phyloP scores from a whole-genome alignment of 495 filamentous ascomycete species.

The Xylaria cubensis region DNA sequence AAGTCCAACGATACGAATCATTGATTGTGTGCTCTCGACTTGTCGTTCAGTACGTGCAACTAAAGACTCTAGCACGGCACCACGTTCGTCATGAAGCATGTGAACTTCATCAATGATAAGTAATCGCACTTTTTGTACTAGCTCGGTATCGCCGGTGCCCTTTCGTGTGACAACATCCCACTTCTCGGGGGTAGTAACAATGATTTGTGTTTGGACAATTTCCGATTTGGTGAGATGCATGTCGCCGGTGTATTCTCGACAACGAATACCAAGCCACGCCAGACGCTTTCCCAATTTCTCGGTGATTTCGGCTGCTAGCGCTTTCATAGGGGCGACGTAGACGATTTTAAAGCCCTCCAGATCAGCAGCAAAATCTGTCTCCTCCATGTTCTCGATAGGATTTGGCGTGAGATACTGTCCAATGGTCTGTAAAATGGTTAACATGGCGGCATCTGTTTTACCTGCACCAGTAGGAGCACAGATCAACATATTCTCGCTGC shows the following conservation, averaged over 20 bases:
- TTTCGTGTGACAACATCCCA: conserved; percentile 99
- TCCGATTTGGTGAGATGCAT: conserved; percentile 99
- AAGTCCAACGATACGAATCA: conserved; percentile 94
- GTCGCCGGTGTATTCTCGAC: conserved; percentile 92
- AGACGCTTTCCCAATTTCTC: conserved; percentile 94
- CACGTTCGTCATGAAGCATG: conserved; percentile 98
- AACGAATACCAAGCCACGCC: conserved; percentile 87
- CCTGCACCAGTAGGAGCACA: conserved; percentile 97
- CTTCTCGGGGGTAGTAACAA: conserved; percentile 98
- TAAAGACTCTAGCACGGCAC: conserved; percentile 92
- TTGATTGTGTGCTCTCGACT: conserved; percentile 95
- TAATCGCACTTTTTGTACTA: conserved; percentile 95
- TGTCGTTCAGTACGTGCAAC: conserved; percentile 94
- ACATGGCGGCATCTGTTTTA: conserved; percentile 99
- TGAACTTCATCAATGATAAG: conserved; percentile 99
- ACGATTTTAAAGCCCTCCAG: conserved; percentile 96
- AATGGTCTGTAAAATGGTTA: conserved; percentile 89
- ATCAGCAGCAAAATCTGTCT: conserved; percentile 76
- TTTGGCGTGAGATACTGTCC: conserved; percentile 82
- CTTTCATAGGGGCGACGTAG: conserved; percentile 98
- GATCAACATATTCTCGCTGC: conserved; percentile 97
- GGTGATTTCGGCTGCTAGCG: conserved; percentile 93
- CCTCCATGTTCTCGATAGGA: conserved; percentile 74
- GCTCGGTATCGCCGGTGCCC: conserved; percentile 94
- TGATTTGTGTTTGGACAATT: conserved; percentile 94